Evolutionary conservation across 192 early-diverging fungal genomes (phyloP), one percentile per base, ranked within the genome.

Genomic region (Phycomyces blakesleeanus): DNA sequence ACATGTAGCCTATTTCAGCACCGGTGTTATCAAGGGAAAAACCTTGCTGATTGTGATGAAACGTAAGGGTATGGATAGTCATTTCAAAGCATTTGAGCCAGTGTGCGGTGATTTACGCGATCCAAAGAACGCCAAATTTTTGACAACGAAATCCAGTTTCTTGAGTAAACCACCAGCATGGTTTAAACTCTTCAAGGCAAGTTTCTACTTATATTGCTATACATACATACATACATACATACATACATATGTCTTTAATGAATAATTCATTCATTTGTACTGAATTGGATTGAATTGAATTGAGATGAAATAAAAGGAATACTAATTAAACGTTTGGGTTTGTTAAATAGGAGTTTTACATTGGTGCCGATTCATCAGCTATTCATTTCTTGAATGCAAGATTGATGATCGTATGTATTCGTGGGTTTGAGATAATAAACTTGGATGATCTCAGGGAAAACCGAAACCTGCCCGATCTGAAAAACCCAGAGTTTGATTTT

Each of bases 351-450:
- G 93, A 98, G 67, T 93, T 94, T 69, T 98, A 96, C 68, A 89
- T 97, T 75, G 91, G 92, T 21, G 81, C 90, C 25, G 93, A 97
- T 76, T 83, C 89, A 14, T 89, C 81, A 25, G 89, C 89, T 18
- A 76, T 98, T 47, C 89, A 95, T 71, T 94, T 93, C 64, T 72
- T 96, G 62, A 87, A 85, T 25, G 88, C 87, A 22, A 89, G 86
- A 21, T 74, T 98, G 15, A 90, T 87, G 61, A 89, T 98, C 11
- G 95, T 92, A 14, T 94, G 92, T 71, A 74, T 81, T 26, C 92
- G 92, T 60, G 95, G 95, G 0, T 98, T 98, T 70, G 95, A 98
- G 67, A 80, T 98, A 49, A 89, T 98, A 11, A 89, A 96, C 68
- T 68, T 96, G 55, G 87, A 90, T 2, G 85, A 88, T 6, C 76